Evolutionary conservation across 2,329 filamentous ascomycete genomes (phyloP).

Genomic region (Sporothrix brasiliensis): DNA sequence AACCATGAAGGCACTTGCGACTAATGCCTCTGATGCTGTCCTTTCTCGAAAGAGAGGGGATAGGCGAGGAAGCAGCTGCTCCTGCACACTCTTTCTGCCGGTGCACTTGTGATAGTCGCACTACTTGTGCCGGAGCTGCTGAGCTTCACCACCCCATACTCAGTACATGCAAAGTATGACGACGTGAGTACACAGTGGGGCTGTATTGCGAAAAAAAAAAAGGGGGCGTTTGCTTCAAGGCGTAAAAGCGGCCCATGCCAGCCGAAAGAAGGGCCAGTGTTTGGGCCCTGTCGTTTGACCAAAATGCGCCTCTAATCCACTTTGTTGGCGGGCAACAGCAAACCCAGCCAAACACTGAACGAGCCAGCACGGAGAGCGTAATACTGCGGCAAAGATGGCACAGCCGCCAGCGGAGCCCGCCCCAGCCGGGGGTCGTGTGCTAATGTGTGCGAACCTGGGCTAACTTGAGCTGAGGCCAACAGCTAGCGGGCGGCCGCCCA

Average conservation of each 20-base stretch:
- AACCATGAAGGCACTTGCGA: background rate
- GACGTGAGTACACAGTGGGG: background rate
- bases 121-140: background rate
- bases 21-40: background rate
- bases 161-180: too few species aligned
- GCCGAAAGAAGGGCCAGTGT: background rate
- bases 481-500: too few species aligned
- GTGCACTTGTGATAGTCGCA: background rate
- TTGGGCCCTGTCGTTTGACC: background rate
- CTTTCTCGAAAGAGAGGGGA: background rate
- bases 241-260: background rate
- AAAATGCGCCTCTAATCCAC: conserved; percentile 7
- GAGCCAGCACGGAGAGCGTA: conserved; percentile 33
- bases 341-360: background rate
- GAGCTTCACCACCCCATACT: background rate
- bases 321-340: background rate
- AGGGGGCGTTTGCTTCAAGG: background rate
- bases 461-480: background rate
- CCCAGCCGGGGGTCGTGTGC: conserved; percentile 6
- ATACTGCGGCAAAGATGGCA: conserved; percentile 28
- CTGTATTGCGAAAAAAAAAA: background rate
- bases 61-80: conserved; percentile 9
- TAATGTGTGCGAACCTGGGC: conserved; percentile 14
- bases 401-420: conserved; percentile 28
- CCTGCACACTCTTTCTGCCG: background rate